Percentiles rank a stretch among this genome's conserved stretches.
Conservation (phyloP, 805 yeast species). For the Candida vaughaniae region DNA sequence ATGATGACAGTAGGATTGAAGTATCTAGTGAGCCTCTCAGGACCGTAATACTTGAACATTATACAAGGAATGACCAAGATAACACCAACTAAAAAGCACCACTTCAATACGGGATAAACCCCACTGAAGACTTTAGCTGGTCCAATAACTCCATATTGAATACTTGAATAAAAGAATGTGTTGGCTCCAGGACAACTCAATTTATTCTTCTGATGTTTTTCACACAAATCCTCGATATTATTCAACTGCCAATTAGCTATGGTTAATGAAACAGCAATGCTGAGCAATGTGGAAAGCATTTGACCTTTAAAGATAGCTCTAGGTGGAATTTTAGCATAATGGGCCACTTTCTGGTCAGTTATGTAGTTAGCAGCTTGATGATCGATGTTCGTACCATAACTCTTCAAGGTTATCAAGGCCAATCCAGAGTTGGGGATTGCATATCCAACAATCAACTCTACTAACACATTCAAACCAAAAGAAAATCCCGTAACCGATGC, state of each 20-base stretch:
- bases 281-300: constrained; percentile 34
- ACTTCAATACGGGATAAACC: constrained; percentile 52
- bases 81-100: constrained; percentile 59
- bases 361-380: constrained; percentile 62
- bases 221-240: constrained; percentile 36
- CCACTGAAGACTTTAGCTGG: constrained; percentile 60
- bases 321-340: constrained; percentile 65
- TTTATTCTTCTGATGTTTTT: constrained; percentile 32
- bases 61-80: constrained; percentile 37
- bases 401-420: constrained; percentile 52
- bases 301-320: constrained; percentile 54
- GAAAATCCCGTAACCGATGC: constrained; percentile 61
- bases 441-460: constrained; percentile 65
- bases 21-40: constrained; percentile 27
- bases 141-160: constrained; percentile 57
- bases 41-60: constrained; percentile 36
- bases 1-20: constrained; percentile 57
- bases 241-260: constrained; percentile 42
- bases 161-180: constrained; percentile 52
- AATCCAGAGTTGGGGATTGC: constrained; percentile 59
- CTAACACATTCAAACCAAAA: constrained; percentile 59
- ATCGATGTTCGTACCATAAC: constrained; percentile 55
- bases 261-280: constrained; percentile 30
- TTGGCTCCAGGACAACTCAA: constrained; percentile 44
- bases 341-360: constrained; percentile 44